Evolutionary conservation across 2,329 filamentous ascomycete species (phyloP).

Genomic region (Clathrospora elynae): DNA sequence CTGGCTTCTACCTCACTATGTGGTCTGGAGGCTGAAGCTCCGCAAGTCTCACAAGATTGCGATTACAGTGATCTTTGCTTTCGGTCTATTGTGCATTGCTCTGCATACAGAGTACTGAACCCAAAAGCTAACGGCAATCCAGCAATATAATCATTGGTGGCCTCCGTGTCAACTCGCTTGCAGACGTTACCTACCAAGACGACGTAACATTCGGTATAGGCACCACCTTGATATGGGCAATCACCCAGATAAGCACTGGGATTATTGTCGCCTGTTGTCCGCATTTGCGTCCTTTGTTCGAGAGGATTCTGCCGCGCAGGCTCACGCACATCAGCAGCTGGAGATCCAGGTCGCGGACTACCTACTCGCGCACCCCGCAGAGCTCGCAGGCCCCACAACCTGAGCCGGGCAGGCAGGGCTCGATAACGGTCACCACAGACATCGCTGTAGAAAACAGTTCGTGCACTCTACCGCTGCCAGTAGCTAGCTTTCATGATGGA

Average conservation of each 20-base stretch:
- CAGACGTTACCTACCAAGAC: constrained; percentile 4
- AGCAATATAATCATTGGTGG: constrained; percentile 27
- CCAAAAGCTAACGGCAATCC: constrained; percentile 10
- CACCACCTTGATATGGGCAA: constrained; percentile 24
- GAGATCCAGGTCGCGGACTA: background rate
- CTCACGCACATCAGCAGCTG: constrained; percentile 15
- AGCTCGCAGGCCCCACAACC: background rate
- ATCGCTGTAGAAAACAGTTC: constrained; percentile 21
- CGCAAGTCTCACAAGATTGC: constrained; percentile 30
- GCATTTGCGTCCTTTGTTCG: constrained; percentile 32
- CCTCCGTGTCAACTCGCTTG: constrained; percentile 18
- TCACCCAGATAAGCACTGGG: constrained; percentile 29
- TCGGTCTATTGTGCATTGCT: constrained; percentile 28
- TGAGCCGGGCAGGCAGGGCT: constrained; percentile 3
- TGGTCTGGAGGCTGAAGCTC: constrained; percentile 33
- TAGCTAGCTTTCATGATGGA: constrained; percentile 14
- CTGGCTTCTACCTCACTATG: constrained; percentile 33
- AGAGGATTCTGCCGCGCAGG: constrained; percentile 19
- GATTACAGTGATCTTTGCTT: constrained; percentile 30
- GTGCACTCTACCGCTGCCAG: background rate
- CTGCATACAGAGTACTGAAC: background rate
- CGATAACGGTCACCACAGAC: constrained; percentile 27
- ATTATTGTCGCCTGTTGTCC: constrained; percentile 34
- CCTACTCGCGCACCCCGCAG: background rate
- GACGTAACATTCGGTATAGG: constrained; percentile 27